These are phyloP conservation scores for Debaryomyces subglobosus DNA, from an alignment of 1,139 yeast species.

Conservation along the genomic window DNA sequence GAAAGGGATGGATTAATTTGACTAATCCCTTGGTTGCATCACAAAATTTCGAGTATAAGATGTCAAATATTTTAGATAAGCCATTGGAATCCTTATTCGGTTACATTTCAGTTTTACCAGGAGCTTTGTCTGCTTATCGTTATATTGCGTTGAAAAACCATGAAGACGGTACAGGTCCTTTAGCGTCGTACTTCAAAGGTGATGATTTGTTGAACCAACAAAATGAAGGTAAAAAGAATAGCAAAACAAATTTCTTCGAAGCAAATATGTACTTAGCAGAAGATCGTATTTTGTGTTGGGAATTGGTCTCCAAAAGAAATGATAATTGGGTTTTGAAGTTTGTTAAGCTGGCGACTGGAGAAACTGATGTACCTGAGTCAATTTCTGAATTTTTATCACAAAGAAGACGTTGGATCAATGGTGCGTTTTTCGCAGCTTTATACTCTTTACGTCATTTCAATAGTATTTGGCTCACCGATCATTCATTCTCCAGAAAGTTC, in stretches of 20 bases:
- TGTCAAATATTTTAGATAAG: constrained; percentile 93
- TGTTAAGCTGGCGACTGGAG: constrained; percentile 93
- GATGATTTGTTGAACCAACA: constrained; percentile 57
- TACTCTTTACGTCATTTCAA: constrained; percentile 79
- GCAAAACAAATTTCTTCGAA: constrained; percentile 75
- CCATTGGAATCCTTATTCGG: constrained; percentile 95
- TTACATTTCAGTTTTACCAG: constrained; percentile 90
- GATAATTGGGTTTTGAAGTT: constrained; percentile 93
- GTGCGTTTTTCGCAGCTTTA: constrained; percentile 95
- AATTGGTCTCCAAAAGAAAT: constrained; percentile 81
- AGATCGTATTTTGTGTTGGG: constrained; percentile 97
- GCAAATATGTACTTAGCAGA: constrained; percentile 98
- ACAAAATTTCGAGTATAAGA: constrained; percentile 94
- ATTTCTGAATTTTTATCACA: constrained; percentile 91
- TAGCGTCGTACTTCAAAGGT: constrained; percentile 86
- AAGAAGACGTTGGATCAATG: constrained; percentile 97
- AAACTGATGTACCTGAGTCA: constrained; percentile 94
- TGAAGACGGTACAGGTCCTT: constrained; percentile 91
- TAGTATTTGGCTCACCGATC: constrained; percentile 87
- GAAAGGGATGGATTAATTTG: constrained; percentile 77
- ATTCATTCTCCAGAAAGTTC: constrained; percentile 72
- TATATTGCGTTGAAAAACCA: constrained; percentile 84
- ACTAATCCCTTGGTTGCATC: constrained; percentile 93
- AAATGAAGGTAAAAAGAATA: constrained; percentile 32
- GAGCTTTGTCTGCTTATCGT: constrained; percentile 94